Conservation (phyloP, 805 yeast species). For the Schwanniomyces vanrijiae region DNA sequence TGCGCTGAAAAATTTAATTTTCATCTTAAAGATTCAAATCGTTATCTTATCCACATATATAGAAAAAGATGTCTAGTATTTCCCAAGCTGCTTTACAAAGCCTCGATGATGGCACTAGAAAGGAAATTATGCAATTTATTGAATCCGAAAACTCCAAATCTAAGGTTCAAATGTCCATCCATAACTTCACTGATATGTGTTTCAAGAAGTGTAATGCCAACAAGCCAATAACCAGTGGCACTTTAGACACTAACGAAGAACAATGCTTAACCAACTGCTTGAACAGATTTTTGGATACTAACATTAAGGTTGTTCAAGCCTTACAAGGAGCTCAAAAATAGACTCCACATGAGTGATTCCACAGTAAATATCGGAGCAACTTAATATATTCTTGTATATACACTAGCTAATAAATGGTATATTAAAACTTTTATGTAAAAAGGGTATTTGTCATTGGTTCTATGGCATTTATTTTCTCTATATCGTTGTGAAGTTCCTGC, state of each 20-base stretch:
- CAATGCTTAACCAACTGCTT: conserved; percentile 78
- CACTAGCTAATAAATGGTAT: not conserved
- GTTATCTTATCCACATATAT: not conserved
- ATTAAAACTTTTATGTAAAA: not conserved
- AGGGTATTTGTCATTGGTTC: not conserved
- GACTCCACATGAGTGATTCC: not conserved
- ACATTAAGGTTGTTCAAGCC: conserved; percentile 74
- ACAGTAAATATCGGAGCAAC: not conserved
- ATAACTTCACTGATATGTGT: conserved; percentile 85
- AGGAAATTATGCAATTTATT: conserved; percentile 72
- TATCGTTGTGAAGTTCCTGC: not conserved
- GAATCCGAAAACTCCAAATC: conserved; percentile 84
- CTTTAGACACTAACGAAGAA: conserved; percentile 60
- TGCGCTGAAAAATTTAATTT: conserved; percentile 1
- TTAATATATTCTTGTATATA: conserved; percentile 1
- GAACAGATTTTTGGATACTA: conserved; percentile 83
- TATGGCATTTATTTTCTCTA: not conserved
- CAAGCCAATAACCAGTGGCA: conserved; percentile 43
- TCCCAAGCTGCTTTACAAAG: conserved; percentile 35
- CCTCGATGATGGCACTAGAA: conserved; percentile 66
- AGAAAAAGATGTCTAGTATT: conserved; percentile 32
- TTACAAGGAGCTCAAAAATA: conserved; percentile 35
- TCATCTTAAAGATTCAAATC: not conserved
- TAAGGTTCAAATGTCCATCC: conserved; percentile 83
- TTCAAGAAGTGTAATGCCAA: conserved; percentile 77